These are phyloP conservation scores for Artemisia argyi DNA, from an alignment of 129 eudicot species.

Conservation along the genomic window DNA sequence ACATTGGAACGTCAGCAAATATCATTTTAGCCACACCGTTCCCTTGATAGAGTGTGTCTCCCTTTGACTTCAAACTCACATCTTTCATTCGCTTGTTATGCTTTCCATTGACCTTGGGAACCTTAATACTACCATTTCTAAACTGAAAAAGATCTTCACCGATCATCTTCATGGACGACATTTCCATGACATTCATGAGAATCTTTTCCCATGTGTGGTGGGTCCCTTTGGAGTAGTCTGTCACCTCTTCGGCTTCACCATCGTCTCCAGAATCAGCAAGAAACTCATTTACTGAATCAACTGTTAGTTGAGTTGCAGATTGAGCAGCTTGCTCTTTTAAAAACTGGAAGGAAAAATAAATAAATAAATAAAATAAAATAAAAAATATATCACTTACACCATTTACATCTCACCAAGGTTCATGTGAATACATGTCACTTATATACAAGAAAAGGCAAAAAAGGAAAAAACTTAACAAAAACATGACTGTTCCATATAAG, in stretches of 20 bases:
- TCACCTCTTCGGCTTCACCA: slow-evolving; percentile 48
- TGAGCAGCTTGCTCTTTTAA: slow-evolving; percentile 89
- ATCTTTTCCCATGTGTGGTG: slow-evolving; percentile 64
- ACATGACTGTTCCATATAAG: neutral
- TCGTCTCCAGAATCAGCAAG: slow-evolving; percentile 61
- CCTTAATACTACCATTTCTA: slow-evolving; percentile 43
- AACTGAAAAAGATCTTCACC: slow-evolving; percentile 58
- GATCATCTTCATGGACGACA: slow-evolving; percentile 48
- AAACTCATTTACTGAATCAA: slow-evolving; percentile 67
- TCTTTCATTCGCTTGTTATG: slow-evolving; percentile 64
- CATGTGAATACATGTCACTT: too few species aligned
- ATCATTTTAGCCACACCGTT: slow-evolving; percentile 70
- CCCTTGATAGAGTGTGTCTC: slow-evolving; percentile 60
- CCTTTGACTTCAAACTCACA: slow-evolving; percentile 56
- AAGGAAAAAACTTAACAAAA: neutral
- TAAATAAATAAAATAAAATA: neutral
- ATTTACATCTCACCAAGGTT: too few species aligned
- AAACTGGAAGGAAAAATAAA: slow-evolving; percentile 47
- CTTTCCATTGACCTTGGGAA: slow-evolving; percentile 79
- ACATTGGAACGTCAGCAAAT: slow-evolving; percentile 60
- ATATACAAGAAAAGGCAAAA: too few species aligned
- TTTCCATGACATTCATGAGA: slow-evolving; percentile 50
- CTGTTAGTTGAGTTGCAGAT: slow-evolving; percentile 69
- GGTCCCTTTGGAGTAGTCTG: slow-evolving; percentile 54
- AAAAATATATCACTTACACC: neutral